Percentiles rank a stretch among this genome's conserved stretches.
These are phyloP conservation scores for Flueggea neowawraea DNA, from an alignment of 441 rosid genomes.

Conservation along the genomic window DNA sequence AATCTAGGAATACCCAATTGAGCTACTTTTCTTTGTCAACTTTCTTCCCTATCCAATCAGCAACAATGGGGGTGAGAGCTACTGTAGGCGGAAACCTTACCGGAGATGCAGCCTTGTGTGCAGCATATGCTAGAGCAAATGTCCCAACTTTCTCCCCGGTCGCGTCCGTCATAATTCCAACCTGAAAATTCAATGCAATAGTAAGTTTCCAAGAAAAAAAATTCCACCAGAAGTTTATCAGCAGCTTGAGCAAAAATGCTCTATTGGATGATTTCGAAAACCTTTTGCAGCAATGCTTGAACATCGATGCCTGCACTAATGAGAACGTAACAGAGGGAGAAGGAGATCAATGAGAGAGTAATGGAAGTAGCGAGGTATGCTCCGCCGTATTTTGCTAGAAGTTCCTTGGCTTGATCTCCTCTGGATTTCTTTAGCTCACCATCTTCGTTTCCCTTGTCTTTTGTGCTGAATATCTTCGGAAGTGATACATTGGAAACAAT, in stretches of 20 bases:
- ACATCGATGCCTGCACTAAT: constrained; percentile 72
- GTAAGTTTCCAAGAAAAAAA: background rate
- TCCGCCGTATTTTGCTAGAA: constrained; percentile 86
- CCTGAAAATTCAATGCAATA: constrained; percentile 29
- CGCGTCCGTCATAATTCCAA: constrained; percentile 67
- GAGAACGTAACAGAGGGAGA: constrained; percentile 66
- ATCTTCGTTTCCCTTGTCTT: constrained; percentile 40
- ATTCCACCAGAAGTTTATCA: background rate
- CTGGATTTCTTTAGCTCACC: constrained; percentile 52
- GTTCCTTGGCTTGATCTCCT: constrained; percentile 75
- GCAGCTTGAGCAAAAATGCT: background rate
- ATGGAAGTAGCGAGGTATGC: constrained; percentile 93
- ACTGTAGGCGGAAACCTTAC: constrained; percentile 88
- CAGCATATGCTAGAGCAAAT: constrained; percentile 86
- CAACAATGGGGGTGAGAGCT: constrained; percentile 88
- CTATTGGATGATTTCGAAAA: constrained; percentile 5
- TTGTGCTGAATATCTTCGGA: constrained; percentile 61
- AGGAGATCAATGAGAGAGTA: constrained; percentile 80
- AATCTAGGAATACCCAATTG: background rate
- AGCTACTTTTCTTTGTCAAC: constrained; percentile 42
- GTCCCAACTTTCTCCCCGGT: constrained; percentile 85
- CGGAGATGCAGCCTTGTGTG: constrained; percentile 98
- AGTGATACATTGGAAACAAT: background rate
- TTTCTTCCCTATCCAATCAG: constrained; percentile 86
- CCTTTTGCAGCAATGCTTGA: constrained; percentile 69